phyloP scores from a whole-genome alignment of 2,329 filamentous ascomycete species.

The Corynespora cassiicola region DNA sequence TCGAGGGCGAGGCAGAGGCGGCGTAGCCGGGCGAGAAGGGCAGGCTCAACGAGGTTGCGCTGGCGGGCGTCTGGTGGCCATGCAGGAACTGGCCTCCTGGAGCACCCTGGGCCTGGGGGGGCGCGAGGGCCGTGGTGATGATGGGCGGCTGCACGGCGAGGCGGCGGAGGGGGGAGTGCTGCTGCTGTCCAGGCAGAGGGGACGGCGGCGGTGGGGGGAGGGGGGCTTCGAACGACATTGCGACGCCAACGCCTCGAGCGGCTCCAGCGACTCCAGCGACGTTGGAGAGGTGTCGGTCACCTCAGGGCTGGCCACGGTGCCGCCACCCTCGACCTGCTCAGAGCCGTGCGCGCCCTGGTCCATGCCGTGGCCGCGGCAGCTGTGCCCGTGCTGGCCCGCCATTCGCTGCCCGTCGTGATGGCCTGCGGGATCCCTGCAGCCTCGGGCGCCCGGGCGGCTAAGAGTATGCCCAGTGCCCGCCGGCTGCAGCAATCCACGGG shows the following conservation, averaged over 20 bases:
- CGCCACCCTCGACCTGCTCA: too few relatives aligned
- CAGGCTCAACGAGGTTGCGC: conserved; percentile 43
- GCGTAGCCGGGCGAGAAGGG: conserved; percentile 45
- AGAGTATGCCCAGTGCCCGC: too few relatives aligned
- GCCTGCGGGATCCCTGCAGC: too few relatives aligned
- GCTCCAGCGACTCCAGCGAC: conserved; percentile 27
- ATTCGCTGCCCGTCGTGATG: too few relatives aligned
- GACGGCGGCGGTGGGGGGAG: conserved; percentile 22
- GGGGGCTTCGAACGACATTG: conserved; percentile 15
- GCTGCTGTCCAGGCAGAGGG: conserved; percentile 17
- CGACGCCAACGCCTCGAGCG: conserved; percentile 40
- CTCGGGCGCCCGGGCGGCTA: too few relatives aligned
- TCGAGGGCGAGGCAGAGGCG: conserved; percentile 38
- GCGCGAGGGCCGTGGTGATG: conserved; percentile 48
- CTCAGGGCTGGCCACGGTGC: conserved; percentile 1
- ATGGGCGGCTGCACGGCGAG: conserved; percentile 50
- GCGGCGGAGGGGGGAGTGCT: conserved; percentile 39
- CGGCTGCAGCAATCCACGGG: too few relatives aligned
- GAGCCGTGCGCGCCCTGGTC: too few relatives aligned
- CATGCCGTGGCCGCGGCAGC: too few relatives aligned
- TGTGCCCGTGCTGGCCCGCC: too few relatives aligned
- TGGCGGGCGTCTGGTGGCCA: conserved; percentile 48
- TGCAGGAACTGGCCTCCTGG: conserved; percentile 37
- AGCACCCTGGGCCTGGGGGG: too few relatives aligned
- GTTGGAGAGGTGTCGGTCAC: neutral